Evolutionary conservation across 805 yeast species (phyloP).

Genomic region (Metschnikowia reukaufii): DNA sequence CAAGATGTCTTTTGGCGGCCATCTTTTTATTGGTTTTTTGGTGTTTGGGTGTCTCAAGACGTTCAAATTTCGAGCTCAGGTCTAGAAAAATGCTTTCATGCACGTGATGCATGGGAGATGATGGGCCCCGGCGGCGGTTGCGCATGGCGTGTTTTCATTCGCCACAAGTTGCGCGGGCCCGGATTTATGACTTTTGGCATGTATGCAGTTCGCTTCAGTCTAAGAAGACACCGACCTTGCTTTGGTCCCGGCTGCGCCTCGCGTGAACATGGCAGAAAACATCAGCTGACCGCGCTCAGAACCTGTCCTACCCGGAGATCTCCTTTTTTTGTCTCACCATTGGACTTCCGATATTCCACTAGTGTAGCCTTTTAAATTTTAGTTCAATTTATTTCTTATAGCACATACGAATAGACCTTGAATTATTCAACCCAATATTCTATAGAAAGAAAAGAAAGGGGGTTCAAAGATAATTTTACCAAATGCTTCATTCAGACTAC

Average conservation of each 20-base stretch:
- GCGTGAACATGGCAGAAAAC: not conserved
- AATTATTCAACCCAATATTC: no score
- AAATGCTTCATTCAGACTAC: no score
- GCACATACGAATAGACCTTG: no score
- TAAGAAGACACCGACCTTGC: not conserved
- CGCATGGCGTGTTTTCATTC: conserved; percentile 1
- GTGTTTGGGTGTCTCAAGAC: not conserved
- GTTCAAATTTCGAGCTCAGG: not conserved
- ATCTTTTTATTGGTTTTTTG: conserved; percentile 13
- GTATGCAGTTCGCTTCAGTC: not conserved
- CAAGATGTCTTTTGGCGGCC: conserved; percentile 37
- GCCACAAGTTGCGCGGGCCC: conserved; percentile 6
- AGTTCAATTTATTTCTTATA: not conserved
- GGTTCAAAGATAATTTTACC: no score
- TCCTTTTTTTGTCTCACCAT: not conserved
- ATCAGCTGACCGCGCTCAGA: not conserved
- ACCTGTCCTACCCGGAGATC: not conserved
- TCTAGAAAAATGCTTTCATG: conserved; percentile 2
- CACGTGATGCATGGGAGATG: conserved; percentile 5
- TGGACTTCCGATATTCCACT: not conserved
- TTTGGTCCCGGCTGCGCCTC: conserved; percentile 4
- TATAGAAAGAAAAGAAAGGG: no score
- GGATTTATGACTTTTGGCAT: not conserved
- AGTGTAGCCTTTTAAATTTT: not conserved
- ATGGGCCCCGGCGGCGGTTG: not conserved